phyloP scores from a whole-genome alignment of 2,329 filamentous ascomycete genomes.

The Paracoccidioides brasiliensis region DNA sequence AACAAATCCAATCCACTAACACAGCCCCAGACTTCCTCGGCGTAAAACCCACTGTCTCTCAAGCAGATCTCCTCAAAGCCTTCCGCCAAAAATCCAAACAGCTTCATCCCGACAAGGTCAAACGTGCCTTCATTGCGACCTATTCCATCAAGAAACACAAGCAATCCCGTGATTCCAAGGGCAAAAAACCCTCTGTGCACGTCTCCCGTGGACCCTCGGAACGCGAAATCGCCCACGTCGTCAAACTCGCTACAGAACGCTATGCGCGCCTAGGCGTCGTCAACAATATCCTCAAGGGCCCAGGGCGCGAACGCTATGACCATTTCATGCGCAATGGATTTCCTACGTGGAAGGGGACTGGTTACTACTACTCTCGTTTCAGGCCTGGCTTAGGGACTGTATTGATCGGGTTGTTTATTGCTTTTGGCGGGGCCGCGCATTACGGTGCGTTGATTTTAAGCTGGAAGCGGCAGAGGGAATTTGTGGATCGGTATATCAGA shows the following conservation, averaged over 20 bases:
- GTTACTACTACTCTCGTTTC: constrained; percentile 95
- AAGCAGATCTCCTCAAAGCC: constrained; percentile 84
- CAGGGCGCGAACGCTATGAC: constrained; percentile 76
- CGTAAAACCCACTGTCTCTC: constrained; percentile 56
- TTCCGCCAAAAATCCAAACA: constrained; percentile 76
- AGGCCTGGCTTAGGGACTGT: constrained; percentile 81
- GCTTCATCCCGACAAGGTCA: constrained; percentile 92
- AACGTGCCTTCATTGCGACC: constrained; percentile 64
- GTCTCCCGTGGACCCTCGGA: constrained; percentile 59
- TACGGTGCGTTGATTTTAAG: constrained; percentile 74
- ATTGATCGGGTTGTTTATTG: constrained; percentile 64
- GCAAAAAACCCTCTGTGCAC: constrained; percentile 47
- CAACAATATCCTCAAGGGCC: constrained; percentile 69
- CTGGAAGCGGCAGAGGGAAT: constrained; percentile 83
- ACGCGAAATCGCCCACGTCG: constrained; percentile 60
- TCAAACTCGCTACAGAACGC: constrained; percentile 69
- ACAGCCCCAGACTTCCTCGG: constrained; percentile 57
- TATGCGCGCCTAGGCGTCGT: constrained; percentile 78
- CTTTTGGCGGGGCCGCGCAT: constrained; percentile 73
- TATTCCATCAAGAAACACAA: constrained; percentile 37
- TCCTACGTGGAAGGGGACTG: constrained; percentile 90
- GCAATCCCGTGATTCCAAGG: constrained; percentile 27
- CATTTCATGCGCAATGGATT: constrained; percentile 90
- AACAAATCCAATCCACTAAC: background rate
- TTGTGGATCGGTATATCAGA: constrained; percentile 80